Evolutionary conservation across 306 rosid genomes (phyloP).

Genomic region (Sphenostylis stenocarpa): DNA sequence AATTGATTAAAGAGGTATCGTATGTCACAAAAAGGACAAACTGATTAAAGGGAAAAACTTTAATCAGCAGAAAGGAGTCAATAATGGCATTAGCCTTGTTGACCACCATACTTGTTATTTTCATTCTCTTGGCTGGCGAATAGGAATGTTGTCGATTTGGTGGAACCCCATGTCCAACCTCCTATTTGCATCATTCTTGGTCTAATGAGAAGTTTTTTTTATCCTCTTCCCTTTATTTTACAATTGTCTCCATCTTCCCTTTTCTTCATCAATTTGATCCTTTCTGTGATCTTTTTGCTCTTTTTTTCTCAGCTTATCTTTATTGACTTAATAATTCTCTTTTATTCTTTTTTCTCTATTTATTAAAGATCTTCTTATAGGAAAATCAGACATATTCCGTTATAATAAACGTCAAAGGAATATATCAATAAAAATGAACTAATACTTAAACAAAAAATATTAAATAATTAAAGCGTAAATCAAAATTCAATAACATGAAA

Average conservation of each 20-base stretch:
- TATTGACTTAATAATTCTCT: not conserved
- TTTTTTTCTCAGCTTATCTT: not conserved
- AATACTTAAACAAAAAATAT: too few species aligned
- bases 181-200: not conserved
- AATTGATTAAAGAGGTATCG: not conserved
- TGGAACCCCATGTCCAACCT: not conserved
- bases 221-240: constrained; percentile 7
- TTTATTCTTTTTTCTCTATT: too few species aligned
- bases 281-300: not conserved
- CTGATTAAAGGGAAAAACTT: constrained; percentile 10
- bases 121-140: not conserved
- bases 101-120: not conserved
- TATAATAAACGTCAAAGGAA: too few species aligned
- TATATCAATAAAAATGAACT: too few species aligned
- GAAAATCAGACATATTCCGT: too few species aligned
- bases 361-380: too few species aligned
- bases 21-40: not conserved
- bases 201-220: not conserved
- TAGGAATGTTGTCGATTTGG: not conserved
- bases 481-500: too few species aligned
- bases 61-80: not conserved
- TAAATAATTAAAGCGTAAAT: too few species aligned
- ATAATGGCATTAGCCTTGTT: not conserved
- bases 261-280: not conserved
- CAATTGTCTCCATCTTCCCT: constrained; percentile 2